Evolutionary conservation across 208 protist genomes (phyloP).

Genomic region (Leptomonas seymouri): DNA sequence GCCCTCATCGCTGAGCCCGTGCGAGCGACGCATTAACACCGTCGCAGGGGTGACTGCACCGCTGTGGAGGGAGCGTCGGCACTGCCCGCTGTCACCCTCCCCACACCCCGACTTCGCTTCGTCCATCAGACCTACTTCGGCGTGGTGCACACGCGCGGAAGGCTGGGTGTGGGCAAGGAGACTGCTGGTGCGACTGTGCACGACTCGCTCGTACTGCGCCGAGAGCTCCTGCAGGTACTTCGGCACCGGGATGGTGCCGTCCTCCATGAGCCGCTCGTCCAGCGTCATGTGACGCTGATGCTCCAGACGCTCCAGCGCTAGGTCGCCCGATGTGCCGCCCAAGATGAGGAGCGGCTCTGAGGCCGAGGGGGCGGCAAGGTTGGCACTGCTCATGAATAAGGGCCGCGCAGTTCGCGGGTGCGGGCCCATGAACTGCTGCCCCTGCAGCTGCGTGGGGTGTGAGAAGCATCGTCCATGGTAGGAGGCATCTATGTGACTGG

Average conservation of each 20-base stretch:
- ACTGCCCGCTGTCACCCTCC: not conserved
- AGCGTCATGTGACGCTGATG: constrained; percentile 43
- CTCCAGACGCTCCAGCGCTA: constrained; percentile 4
- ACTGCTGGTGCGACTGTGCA: constrained; percentile 27
- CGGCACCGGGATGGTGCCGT: constrained; percentile 39
- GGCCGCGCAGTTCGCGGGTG: not conserved
- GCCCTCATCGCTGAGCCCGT: not conserved
- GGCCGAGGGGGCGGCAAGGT: not conserved
- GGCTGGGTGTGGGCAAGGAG: not conserved
- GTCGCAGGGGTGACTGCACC: not conserved
- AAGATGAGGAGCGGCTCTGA: constrained; percentile 13
- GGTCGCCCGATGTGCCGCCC: not conserved
- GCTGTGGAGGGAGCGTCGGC: not conserved
- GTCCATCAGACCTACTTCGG: not conserved
- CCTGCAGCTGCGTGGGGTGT: not conserved
- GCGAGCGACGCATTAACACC: constrained; percentile 7
- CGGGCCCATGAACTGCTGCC: not conserved
- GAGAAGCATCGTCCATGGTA: constrained; percentile 4
- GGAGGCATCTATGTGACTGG: too few species aligned
- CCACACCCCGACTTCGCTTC: not conserved
- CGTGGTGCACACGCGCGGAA: not conserved
- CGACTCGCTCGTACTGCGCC: constrained; percentile 38
- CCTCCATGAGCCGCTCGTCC: constrained; percentile 46
- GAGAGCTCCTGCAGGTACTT: constrained; percentile 37
- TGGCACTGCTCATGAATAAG: constrained; percentile 1